phyloP scores from a whole-genome alignment of 2,329 filamentous ascomycete genomes.

The Orbilia brochopaga region DNA sequence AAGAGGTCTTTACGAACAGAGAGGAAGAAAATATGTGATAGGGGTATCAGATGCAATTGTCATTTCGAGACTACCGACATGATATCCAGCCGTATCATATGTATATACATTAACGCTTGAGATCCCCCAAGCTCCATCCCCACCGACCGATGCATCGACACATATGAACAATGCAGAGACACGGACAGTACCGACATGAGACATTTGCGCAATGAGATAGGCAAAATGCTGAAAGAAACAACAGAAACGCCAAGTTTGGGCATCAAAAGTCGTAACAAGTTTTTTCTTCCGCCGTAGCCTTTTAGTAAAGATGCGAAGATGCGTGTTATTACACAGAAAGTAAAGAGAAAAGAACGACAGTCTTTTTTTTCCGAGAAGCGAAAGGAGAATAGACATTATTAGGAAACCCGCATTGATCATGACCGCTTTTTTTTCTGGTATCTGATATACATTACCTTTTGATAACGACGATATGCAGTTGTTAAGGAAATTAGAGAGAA shows the following conservation, averaged over 20 bases:
- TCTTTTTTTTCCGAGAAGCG: neutral
- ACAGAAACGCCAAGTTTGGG: constrained; percentile 37
- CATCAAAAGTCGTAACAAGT: neutral
- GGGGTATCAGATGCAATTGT: constrained; percentile 14
- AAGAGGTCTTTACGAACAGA: too few species aligned
- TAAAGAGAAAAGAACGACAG: neutral
- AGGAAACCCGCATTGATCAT: neutral
- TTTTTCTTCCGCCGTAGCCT: constrained; percentile 2
- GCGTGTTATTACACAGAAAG: neutral
- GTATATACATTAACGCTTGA: neutral
- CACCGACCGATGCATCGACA: neutral
- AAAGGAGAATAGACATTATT: neutral
- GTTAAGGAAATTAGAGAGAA: constrained; percentile 7
- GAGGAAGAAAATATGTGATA: neutral
- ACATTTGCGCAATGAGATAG: neutral
- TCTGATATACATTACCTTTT: neutral
- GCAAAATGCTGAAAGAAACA: constrained; percentile 6
- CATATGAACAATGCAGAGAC: neutral
- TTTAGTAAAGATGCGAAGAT: constrained; percentile 8
- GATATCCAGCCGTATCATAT: neutral
- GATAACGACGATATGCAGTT: constrained; percentile 1
- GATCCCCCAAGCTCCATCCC: neutral
- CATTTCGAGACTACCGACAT: neutral
- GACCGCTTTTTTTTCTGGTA: neutral
- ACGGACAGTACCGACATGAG: neutral